These are phyloP conservation scores for Trametes cingulata DNA, from an alignment of 768 basidiomycete genomes.

Conservation along the genomic window DNA sequence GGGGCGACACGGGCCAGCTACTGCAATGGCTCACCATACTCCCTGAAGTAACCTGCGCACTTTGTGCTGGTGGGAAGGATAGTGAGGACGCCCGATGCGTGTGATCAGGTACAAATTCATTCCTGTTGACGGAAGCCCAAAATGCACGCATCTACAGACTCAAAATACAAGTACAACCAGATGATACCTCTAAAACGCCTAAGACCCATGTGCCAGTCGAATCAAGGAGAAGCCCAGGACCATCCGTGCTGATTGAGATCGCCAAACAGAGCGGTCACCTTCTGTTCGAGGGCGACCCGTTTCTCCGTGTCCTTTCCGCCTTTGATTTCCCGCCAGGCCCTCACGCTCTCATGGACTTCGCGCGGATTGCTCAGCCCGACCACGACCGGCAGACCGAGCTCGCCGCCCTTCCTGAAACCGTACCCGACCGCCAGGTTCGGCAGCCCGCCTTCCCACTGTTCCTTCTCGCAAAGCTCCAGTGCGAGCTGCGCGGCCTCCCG, in stretches of 20 bases:
- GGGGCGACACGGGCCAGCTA: too few species aligned
- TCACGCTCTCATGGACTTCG: slow-evolving; percentile 77
- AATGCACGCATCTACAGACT: too few species aligned
- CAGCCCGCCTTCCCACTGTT: slow-evolving; percentile 48
- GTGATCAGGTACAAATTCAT: neutral
- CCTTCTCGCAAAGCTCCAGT: slow-evolving; percentile 25
- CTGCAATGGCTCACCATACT: too few species aligned
- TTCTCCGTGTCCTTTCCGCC: slow-evolving; percentile 36
- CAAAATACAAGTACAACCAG: neutral
- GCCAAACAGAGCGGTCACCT: slow-evolving; percentile 46
- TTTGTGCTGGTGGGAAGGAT: too few species aligned
- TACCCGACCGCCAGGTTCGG: slow-evolving; percentile 75
- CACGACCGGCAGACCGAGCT: slow-evolving; percentile 58
- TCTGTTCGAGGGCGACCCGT: slow-evolving; percentile 47
- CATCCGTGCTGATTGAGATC: slow-evolving; percentile 31
- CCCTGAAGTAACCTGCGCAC: too few species aligned
- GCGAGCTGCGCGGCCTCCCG: slow-evolving; percentile 45
- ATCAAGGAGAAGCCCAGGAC: slow-evolving; percentile 67
- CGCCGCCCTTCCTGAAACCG: slow-evolving; percentile 52
- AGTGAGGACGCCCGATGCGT: neutral
- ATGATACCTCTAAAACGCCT: neutral
- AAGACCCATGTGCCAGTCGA: neutral
- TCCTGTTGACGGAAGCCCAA: neutral
- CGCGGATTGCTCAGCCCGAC: slow-evolving; percentile 66
- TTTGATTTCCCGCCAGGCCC: slow-evolving; percentile 64